Percentiles rank a stretch among this genome's conserved stretches.
Evolutionary conservation across 176 grass and related monocot species (phyloP).

Genomic region (Triticum dicoccoides): DNA sequence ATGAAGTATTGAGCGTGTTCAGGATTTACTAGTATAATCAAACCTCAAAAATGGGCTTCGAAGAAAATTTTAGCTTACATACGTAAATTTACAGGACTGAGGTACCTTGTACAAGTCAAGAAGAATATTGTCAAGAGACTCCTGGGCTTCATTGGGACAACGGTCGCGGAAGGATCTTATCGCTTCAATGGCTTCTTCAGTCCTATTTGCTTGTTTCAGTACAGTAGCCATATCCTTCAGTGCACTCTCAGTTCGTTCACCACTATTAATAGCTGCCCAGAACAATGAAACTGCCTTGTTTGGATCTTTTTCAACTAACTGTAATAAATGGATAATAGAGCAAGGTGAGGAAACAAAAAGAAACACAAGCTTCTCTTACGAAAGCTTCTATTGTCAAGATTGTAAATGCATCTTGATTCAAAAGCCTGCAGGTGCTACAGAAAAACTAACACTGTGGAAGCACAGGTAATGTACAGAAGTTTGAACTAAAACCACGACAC

Average conservation of each 20-base stretch:
- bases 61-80: not conserved
- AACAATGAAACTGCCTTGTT: conserved; percentile 66
- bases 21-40: conserved; percentile 14
- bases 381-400: not conserved
- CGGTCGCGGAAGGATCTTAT: conserved; percentile 64
- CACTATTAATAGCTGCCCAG: conserved; percentile 74
- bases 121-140: conserved; percentile 64
- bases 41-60: not conserved
- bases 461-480: not conserved
- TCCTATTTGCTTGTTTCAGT: conserved; percentile 62
- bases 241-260: conserved; percentile 70
- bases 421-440: not conserved
- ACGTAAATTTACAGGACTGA: not conserved
- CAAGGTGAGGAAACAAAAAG: not conserved
- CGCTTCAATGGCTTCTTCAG: conserved; percentile 73
- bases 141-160: conserved; percentile 58
- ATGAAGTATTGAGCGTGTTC: not conserved
- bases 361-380: not conserved
- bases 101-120: conserved; percentile 68
- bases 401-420: not conserved
- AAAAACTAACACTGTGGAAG: not conserved
- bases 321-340: conserved; percentile 8
- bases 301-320: conserved; percentile 69
- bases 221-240: conserved; percentile 73
- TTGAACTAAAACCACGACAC: no score